Conservation (phyloP, 345 rosid genomes). For the Eucalyptus globulus region DNA sequence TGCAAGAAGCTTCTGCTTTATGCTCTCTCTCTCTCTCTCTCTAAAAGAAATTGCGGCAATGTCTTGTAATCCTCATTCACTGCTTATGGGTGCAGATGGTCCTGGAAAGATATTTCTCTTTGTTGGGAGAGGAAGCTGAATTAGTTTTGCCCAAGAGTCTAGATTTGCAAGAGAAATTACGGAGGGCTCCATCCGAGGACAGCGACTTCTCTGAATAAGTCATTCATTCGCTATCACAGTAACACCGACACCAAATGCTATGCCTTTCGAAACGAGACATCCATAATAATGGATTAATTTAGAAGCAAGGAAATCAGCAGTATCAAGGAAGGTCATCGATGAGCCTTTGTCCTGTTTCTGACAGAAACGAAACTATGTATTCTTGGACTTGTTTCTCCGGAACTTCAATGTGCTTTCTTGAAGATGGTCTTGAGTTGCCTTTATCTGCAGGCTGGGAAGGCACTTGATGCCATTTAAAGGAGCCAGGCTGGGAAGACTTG, state of each 20-base stretch:
- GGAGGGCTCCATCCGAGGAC: constrained; percentile 34
- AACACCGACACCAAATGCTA: neutral
- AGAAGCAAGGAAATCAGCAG: neutral
- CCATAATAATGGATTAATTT: neutral
- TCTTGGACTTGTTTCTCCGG: neutral
- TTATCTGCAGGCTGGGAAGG: neutral
- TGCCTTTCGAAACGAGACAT: neutral
- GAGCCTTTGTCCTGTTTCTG: neutral
- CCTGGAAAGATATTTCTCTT: constrained; percentile 69
- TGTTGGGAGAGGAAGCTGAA: constrained; percentile 46
- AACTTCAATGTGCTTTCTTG: neutral
- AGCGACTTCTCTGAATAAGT: constrained; percentile 27
- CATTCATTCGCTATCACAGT: neutral
- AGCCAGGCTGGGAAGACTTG: neutral
- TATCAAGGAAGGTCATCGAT: neutral
- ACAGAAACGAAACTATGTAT: neutral
- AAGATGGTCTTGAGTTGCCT: neutral
- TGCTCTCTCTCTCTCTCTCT: neutral
- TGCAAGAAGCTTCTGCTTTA: neutral
- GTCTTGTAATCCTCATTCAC: neutral
- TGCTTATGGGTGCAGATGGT: constrained; percentile 42
- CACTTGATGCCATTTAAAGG: neutral
- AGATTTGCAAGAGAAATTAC: constrained; percentile 66
- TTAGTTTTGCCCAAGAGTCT: constrained; percentile 63
- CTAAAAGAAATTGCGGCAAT: neutral